phyloP scores from a whole-genome alignment of 345 rosid species.

The Gossypium ekmanianum region DNA sequence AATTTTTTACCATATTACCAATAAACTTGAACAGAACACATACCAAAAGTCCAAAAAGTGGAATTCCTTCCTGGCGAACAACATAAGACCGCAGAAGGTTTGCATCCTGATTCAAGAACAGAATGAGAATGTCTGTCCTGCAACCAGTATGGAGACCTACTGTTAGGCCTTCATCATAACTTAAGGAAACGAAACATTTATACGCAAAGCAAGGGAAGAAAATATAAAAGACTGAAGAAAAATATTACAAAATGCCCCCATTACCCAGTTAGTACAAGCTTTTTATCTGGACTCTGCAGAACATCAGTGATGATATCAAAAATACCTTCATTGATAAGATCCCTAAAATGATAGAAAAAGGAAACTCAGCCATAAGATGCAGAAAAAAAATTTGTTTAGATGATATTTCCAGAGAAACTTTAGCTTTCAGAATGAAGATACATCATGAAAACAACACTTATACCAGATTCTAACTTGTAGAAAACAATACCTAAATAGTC shows the following conservation, averaged over 20 bases:
- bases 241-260: background rate
- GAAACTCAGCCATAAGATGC: too few relatives aligned
- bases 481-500: conserved; percentile 56
- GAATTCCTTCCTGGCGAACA: conserved; percentile 60
- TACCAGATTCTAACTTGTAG: conserved; percentile 9
- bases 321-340: conserved; percentile 67
- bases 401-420: too few relatives aligned
- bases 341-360: conserved; percentile 42
- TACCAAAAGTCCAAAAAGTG: conserved; percentile 88
- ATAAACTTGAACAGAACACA: conserved; percentile 14
- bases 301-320: conserved; percentile 67
- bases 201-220: background rate
- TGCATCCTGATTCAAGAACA: conserved; percentile 72
- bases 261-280: conserved; percentile 86
- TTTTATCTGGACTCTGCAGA: conserved; percentile 68
- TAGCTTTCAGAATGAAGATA: background rate
- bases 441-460: background rate
- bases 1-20: background rate
- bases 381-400: too few relatives aligned
- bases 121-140: conserved; percentile 88
- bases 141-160: conserved; percentile 44
- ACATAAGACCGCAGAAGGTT: conserved; percentile 71
- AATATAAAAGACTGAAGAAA: background rate
- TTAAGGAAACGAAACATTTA: background rate
- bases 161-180: conserved; percentile 19